Conservation (phyloP, 371 early-diverging fungal genomes). For the Syncephalastrum contaminatum region DNA sequence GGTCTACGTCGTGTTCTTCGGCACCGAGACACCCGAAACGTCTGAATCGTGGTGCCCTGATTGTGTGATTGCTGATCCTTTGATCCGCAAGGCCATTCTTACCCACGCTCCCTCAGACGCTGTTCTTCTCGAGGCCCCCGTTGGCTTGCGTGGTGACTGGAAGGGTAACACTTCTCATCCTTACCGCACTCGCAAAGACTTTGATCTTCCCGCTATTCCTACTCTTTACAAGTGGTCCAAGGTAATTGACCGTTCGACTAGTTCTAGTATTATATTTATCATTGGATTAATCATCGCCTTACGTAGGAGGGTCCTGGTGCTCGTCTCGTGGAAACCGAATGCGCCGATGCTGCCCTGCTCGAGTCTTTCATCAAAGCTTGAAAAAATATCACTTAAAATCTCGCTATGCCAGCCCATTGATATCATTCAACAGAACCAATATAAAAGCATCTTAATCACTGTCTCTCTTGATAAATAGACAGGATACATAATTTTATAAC, state of each 20-base stretch:
- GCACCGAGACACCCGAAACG: slow-evolving; percentile 40
- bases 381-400: no score
- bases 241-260: slow-evolving; percentile 41
- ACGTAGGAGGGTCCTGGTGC: slow-evolving; percentile 41
- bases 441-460: no score
- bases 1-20: slow-evolving; percentile 48
- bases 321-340: slow-evolving; percentile 48
- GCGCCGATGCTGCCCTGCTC: slow-evolving; percentile 44
- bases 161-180: slow-evolving; percentile 48
- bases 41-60: slow-evolving; percentile 65
- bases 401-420: no score
- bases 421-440: no score
- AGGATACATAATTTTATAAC: no score
- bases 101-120: slow-evolving; percentile 30
- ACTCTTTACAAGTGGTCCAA: slow-evolving; percentile 56
- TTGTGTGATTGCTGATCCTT: slow-evolving; percentile 56
- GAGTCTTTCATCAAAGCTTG: slow-evolving; percentile 28
- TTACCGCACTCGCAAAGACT: slow-evolving; percentile 38
- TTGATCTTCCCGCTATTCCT: slow-evolving; percentile 51
- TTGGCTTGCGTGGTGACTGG: slow-evolving; percentile 56
- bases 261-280: neutral
- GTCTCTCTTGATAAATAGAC: no score
- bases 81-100: slow-evolving; percentile 43
- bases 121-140: slow-evolving; percentile 52
- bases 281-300: no score